phyloP scores from a whole-genome alignment of 2,329 filamentous ascomycete species.

The Beauveria sp. region DNA sequence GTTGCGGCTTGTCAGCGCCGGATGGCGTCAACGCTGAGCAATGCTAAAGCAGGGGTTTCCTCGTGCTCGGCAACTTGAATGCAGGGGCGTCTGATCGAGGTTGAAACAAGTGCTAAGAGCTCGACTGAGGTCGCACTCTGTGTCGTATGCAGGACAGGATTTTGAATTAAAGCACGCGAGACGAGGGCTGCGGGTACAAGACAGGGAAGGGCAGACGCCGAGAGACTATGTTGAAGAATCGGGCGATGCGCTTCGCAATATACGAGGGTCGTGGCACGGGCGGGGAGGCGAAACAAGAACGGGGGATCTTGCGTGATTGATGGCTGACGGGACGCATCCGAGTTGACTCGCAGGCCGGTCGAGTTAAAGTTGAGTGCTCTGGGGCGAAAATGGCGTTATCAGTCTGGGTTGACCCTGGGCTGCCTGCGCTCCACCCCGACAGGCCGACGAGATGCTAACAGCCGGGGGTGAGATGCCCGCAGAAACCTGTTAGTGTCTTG shows the following conservation, averaged over 20 bases:
- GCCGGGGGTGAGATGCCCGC: not conserved
- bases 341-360: not conserved
- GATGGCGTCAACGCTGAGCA: slow-evolving; percentile 6
- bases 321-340: not conserved
- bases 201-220: not conserved
- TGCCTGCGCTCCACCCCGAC: slow-evolving; percentile 8
- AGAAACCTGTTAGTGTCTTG: not conserved
- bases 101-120: not conserved
- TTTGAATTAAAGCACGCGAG: not conserved
- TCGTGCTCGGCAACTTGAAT: too few relatives aligned
- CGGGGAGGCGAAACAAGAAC: not conserved
- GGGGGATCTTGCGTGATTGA: slow-evolving; percentile 4
- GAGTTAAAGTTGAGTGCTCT: slow-evolving; percentile 23
- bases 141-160: not conserved
- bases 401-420: not conserved
- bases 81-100: not conserved
- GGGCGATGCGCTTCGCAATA: slow-evolving; percentile 5
- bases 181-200: not conserved
- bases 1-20: slow-evolving; percentile 7
- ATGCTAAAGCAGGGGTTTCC: not conserved
- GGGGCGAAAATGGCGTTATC: slow-evolving; percentile 33
- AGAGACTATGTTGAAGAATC: slow-evolving; percentile 7
- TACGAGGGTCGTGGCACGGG: not conserved
- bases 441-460: slow-evolving; percentile 3
- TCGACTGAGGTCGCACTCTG: not conserved